Conservation (phyloP, 1,284 basidiomycete species). For the Pseudozyma hubeiensis region DNA sequence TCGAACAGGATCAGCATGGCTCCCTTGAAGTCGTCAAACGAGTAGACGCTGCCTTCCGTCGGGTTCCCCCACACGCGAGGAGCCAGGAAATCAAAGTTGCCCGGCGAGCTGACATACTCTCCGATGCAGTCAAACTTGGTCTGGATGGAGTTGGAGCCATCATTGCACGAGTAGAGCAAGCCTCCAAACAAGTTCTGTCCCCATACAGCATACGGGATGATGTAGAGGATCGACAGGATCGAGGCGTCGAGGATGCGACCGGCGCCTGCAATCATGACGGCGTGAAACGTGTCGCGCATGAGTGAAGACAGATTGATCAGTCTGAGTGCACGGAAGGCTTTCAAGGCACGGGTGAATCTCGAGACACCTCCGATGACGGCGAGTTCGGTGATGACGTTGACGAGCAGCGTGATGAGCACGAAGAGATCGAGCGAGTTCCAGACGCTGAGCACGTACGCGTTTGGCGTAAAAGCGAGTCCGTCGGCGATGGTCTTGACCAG, state of each 20-base stretch:
- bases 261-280: conserved; percentile 89
- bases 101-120: conserved; percentile 75
- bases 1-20: conserved; percentile 94
- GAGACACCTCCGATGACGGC: conserved; percentile 80
- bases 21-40: conserved; percentile 88
- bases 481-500: conserved; percentile 92
- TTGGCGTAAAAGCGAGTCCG: conserved; percentile 86
- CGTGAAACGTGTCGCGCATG: conserved; percentile 91
- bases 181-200: conserved; percentile 93
- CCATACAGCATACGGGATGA: conserved; percentile 98
- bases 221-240: conserved; percentile 88
- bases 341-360: conserved; percentile 85
- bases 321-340: conserved; percentile 87
- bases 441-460: conserved; percentile 88
- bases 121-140: conserved; percentile 78
- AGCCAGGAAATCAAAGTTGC: conserved; percentile 77
- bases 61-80: conserved; percentile 93
- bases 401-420: conserved; percentile 82
- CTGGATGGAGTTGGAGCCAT: conserved; percentile 71
- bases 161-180: conserved; percentile 87
- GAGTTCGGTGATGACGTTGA: conserved; percentile 84
- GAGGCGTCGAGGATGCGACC: conserved; percentile 89
- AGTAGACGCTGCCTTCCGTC: conserved; percentile 83
- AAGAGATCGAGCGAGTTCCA: conserved; percentile 94
- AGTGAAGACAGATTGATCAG: conserved; percentile 78